phyloP scores from a whole-genome alignment of 371 early-diverging fungal species.

The Basidiobolus meristosporus region DNA sequence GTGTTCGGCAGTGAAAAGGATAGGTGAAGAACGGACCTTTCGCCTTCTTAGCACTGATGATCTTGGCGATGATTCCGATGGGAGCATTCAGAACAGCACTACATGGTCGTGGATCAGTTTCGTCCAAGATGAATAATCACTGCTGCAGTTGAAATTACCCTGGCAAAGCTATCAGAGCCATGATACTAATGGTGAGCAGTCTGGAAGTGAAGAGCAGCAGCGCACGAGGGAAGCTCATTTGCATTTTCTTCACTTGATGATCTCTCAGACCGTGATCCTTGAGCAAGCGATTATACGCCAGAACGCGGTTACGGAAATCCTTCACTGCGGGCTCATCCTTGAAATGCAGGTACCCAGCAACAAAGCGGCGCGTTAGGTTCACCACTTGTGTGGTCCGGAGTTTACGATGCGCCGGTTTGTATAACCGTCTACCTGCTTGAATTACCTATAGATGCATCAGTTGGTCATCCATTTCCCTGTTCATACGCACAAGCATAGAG shows the following conservation, averaged over 20 bases:
- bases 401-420: slow-evolving; percentile 66
- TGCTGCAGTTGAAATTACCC: slow-evolving; percentile 29
- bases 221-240: slow-evolving; percentile 44
- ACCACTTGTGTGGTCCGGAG: slow-evolving; percentile 59
- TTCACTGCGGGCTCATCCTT: slow-evolving; percentile 64
- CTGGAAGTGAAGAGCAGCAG: slow-evolving; percentile 48
- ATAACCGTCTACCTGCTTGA: slow-evolving; percentile 88
- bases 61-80: slow-evolving; percentile 45
- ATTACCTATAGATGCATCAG: slow-evolving; percentile 27
- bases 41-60: slow-evolving; percentile 58
- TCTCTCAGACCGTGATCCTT: slow-evolving; percentile 84
- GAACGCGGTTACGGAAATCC: slow-evolving; percentile 45
- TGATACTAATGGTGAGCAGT: slow-evolving; percentile 32
- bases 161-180: slow-evolving; percentile 62
- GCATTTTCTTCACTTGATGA: slow-evolving; percentile 81
- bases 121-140: not conserved
- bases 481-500: not conserved
- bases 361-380: slow-evolving; percentile 78
- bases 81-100: slow-evolving; percentile 62
- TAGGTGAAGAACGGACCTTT: slow-evolving; percentile 15
- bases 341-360: slow-evolving; percentile 65
- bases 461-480: too few species aligned
- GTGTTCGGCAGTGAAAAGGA: not conserved
- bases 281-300: slow-evolving; percentile 73
- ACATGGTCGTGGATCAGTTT: not conserved